Evolutionary conservation across 306 rosid genomes (phyloP), one percentile per base, ranked within the genome.

Genomic region (Cyamopsis tetragonoloba): DNA sequence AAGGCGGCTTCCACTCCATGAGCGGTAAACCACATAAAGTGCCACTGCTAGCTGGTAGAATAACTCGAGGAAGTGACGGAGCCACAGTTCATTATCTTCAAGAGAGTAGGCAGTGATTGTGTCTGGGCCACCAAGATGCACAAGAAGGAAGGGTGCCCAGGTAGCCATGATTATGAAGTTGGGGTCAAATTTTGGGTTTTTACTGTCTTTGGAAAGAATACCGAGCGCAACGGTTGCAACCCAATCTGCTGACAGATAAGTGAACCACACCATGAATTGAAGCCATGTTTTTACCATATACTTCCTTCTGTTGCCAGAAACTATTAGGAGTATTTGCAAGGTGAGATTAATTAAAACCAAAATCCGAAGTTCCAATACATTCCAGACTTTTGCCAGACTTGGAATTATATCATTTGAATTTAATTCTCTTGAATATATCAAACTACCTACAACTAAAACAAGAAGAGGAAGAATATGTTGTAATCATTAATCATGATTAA

Each of bases 41-140:
- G 73, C 76, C 3, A 32, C 67, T 0, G 2, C 7, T 6, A 73
- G 22, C 32, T 76, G 87, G n/a, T 42, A 63, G 69, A 26, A 0
- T 15, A 76, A 66, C 19, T 6, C 63, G 1, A 79, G 62, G 3
- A 58, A 12, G 35, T 70, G 84, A 5, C 82, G 62, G 0, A 7
- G 48, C 78, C 84, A 83, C 0, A 77, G 31, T 17, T 83, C 73
- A 9, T 79, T 83, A 37, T 80, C 87, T 30, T 73, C 82, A 4
- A 63, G 38, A 2, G 82, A 64, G 34, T 63, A 83, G 0, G 80
- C 82, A 18, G 80, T 76, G 15, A 83, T 69, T 24, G 49, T 79
- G 49, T 83, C 84, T 1, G 82, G 84, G 3, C 84, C 80, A 11
- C 87, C 82, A 2, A 83, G 84, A 50, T 76, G 82, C 24, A 79